These are phyloP conservation scores for Trichoderma sp. DNA, from an alignment of 2,329 filamentous ascomycete species.

Conservation along the genomic window DNA sequence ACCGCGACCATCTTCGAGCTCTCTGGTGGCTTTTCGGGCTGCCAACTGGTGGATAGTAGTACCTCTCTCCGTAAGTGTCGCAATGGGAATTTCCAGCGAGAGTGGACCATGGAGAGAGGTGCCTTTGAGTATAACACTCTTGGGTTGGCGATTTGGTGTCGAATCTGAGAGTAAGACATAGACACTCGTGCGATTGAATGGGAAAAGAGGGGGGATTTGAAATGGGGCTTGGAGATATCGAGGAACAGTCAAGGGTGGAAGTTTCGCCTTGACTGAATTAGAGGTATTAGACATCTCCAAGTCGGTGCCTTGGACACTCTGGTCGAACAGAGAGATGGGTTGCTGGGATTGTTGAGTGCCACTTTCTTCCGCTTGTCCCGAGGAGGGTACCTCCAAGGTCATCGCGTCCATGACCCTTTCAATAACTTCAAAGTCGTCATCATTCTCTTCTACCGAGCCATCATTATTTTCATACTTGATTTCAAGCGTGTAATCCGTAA, in stretches of 20 bases:
- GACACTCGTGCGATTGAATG: constrained; percentile 63
- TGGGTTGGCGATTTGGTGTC: constrained; percentile 40
- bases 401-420: constrained; percentile 55
- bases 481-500: constrained; percentile 62
- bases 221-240: constrained; percentile 63
- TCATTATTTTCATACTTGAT: constrained; percentile 49
- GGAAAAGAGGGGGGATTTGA: constrained; percentile 62
- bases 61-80: constrained; percentile 43
- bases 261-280: constrained; percentile 33
- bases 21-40: constrained; percentile 63
- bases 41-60: constrained; percentile 68
- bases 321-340: constrained; percentile 61
- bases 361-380: not conserved
- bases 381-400: constrained; percentile 30
- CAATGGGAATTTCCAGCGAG: constrained; percentile 62
- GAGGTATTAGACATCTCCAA: constrained; percentile 29
- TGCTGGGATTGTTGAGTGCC: constrained; percentile 31
- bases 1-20: constrained; percentile 68
- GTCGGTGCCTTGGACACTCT: constrained; percentile 44
- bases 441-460: constrained; percentile 18
- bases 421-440: constrained; percentile 62
- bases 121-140: constrained; percentile 57
- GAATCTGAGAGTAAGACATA: constrained; percentile 63
- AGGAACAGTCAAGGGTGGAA: constrained; percentile 54
- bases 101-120: constrained; percentile 58